phyloP scores from a whole-genome alignment of 1,284 basidiomycete species.

The Polyporus tsugae region DNA sequence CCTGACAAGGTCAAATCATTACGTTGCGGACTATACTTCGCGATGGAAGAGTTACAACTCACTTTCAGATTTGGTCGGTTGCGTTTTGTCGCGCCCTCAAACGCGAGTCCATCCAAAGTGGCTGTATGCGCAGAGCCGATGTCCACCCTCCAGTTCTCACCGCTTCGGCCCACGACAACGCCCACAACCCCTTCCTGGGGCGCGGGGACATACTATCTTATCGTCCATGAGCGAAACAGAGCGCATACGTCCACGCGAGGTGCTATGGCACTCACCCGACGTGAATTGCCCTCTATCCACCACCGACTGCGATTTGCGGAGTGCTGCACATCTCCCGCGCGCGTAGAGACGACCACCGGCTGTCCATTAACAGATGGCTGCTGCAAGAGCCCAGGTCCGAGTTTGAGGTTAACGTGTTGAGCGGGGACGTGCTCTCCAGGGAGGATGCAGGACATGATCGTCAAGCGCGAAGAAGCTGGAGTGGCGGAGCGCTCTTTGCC shows the following conservation, averaged over 20 bases:
- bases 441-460: constrained; percentile 63
- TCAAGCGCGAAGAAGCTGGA: constrained; percentile 6
- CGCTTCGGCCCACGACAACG: constrained; percentile 70
- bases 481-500: not conserved
- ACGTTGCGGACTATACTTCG: not conserved
- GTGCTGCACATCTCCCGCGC: constrained; percentile 71
- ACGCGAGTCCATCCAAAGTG: constrained; percentile 81
- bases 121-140: constrained; percentile 84
- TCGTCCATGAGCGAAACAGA: constrained; percentile 17
- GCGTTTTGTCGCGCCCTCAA: constrained; percentile 87
- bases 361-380: constrained; percentile 43
- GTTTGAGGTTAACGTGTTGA: constrained; percentile 79
- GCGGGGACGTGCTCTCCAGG: constrained; percentile 76
- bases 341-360: constrained; percentile 65
- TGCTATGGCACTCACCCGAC: constrained; percentile 60
- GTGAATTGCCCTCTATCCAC: constrained; percentile 84
- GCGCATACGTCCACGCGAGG: not conserved
- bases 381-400: constrained; percentile 79
- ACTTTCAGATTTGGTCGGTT: constrained; percentile 88
- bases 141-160: constrained; percentile 85
- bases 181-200: constrained; percentile 85
- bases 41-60: constrained; percentile 12
- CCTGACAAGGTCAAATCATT: constrained; percentile 50
- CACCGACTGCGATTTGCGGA: constrained; percentile 77
- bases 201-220: constrained; percentile 82